Conservation (phyloP, 2,329 filamentous ascomycete genomes). For the Paracoccidioides lutzii region DNA sequence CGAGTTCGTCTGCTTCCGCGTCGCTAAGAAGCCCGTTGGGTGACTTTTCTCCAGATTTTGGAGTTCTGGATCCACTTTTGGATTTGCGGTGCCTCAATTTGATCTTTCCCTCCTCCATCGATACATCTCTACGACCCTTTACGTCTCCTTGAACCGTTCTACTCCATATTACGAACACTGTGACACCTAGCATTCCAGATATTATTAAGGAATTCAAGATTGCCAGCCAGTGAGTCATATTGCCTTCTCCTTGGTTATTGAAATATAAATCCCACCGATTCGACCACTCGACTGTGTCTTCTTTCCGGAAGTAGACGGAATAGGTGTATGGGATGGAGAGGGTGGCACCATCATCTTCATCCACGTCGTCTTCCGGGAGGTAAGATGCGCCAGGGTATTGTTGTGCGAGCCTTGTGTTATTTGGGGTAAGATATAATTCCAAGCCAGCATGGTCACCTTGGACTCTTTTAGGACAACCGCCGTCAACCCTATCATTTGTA, state of each 20-base stretch:
- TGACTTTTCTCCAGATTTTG: conserved; percentile 40
- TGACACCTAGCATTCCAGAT: conserved; percentile 61
- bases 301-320: conserved; percentile 79
- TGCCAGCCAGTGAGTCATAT: conserved; percentile 73
- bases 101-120: conserved; percentile 53
- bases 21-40: conserved; percentile 39
- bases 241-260: conserved; percentile 71
- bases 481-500: conserved; percentile 45
- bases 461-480: conserved; percentile 56
- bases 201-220: conserved; percentile 81
- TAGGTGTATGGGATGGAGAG: conserved; percentile 74
- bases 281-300: conserved; percentile 65
- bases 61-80: conserved; percentile 30
- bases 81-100: conserved; percentile 38
- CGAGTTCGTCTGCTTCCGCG: conserved; percentile 41
- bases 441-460: conserved; percentile 49
- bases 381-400: conserved; percentile 50
- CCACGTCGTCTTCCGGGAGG: conserved; percentile 42
- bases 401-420: conserved; percentile 43
- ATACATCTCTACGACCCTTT: conserved; percentile 56
- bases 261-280: conserved; percentile 85
- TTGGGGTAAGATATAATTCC: conserved; percentile 54
- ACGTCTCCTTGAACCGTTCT: conserved; percentile 69
- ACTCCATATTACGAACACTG: conserved; percentile 68
- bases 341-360: conserved; percentile 51